Evolutionary conservation across 2,329 filamentous ascomycete genomes (phyloP).

Genomic region (Fusarium sp.): DNA sequence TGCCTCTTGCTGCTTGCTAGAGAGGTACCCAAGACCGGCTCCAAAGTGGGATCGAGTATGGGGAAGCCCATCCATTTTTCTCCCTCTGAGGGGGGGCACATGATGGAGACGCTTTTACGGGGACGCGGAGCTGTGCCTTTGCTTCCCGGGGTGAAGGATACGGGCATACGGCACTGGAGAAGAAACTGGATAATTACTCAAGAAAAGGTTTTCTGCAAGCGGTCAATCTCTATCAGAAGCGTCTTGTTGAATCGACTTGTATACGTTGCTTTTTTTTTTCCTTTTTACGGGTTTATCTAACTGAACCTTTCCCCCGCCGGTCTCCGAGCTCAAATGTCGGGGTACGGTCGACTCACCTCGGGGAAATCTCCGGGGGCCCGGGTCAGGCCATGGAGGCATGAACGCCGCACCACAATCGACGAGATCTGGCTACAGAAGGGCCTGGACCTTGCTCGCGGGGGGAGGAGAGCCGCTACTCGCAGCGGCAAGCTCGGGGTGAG

Average conservation of each 20-base stretch:
- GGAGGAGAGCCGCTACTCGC: not conserved
- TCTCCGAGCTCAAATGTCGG: constrained; percentile 38
- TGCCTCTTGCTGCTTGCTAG: not conserved
- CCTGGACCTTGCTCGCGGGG: not conserved
- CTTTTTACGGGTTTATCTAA: not conserved
- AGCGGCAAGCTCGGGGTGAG: not conserved
- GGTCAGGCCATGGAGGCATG: constrained; percentile 20
- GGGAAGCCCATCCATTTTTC: constrained; percentile 25
- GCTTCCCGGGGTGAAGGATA: constrained; percentile 7
- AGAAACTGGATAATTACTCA: not conserved
- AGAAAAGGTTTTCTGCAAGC: not conserved
- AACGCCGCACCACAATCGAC: constrained; percentile 14
- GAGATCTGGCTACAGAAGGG: not conserved
- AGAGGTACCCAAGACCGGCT: constrained; percentile 4
- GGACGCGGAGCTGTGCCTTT: constrained; percentile 21
- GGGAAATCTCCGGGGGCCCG: constrained; percentile 17
- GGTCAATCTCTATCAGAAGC: not conserved
- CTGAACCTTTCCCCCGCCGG: constrained; percentile 29
- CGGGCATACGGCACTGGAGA: constrained; percentile 1
- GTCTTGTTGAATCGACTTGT: not conserved
- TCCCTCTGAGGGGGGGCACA: constrained; percentile 23
- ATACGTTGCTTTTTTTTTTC: not conserved
- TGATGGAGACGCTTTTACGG: constrained; percentile 29
- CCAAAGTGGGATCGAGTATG: constrained; percentile 36
- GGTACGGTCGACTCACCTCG: constrained; percentile 34